Evolutionary conservation across 78 protist species (phyloP).

Genomic region (Dictyostelium brefeldianum): DNA sequence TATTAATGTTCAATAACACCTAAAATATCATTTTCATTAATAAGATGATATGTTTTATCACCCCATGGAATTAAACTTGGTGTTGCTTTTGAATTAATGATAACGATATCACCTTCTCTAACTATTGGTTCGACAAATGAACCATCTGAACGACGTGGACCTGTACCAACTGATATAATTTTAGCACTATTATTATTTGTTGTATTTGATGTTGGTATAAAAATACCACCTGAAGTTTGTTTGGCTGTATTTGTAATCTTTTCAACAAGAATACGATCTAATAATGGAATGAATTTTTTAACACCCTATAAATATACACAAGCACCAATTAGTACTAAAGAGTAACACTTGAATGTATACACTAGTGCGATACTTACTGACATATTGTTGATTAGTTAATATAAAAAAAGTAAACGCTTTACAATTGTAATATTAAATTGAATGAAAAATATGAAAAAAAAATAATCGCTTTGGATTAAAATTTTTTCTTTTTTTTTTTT

Average conservation of each 20-base stretch:
- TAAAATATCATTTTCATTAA: conserved; percentile 45
- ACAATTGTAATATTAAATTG: too few relatives aligned
- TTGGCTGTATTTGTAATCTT: neutral
- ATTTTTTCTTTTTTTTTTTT: too few relatives aligned
- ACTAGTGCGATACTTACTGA: too few relatives aligned
- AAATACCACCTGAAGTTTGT: conserved; percentile 65
- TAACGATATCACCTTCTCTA: conserved; percentile 47
- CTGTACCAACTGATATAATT: conserved; percentile 71
- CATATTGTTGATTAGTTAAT: too few relatives aligned
- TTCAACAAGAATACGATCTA: conserved; percentile 67
- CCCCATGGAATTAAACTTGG: neutral
- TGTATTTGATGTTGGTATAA: conserved; percentile 8
- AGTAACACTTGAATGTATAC: too few relatives aligned
- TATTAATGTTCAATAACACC: conserved; percentile 32
- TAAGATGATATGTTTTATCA: conserved; percentile 52
- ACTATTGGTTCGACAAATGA: conserved; percentile 57
- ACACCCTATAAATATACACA: neutral
- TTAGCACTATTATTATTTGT: conserved; percentile 9
- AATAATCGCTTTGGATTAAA: too few relatives aligned
- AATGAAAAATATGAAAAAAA: too few relatives aligned
- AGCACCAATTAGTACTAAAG: too few relatives aligned
- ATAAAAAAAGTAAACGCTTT: too few relatives aligned
- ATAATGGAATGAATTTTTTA: conserved; percentile 68
- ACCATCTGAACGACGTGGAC: conserved; percentile 46
- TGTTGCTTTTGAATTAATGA: conserved; percentile 34